Conservation (phyloP, 177 flowering plant genomes). For the Vitis hybrid region DNA sequence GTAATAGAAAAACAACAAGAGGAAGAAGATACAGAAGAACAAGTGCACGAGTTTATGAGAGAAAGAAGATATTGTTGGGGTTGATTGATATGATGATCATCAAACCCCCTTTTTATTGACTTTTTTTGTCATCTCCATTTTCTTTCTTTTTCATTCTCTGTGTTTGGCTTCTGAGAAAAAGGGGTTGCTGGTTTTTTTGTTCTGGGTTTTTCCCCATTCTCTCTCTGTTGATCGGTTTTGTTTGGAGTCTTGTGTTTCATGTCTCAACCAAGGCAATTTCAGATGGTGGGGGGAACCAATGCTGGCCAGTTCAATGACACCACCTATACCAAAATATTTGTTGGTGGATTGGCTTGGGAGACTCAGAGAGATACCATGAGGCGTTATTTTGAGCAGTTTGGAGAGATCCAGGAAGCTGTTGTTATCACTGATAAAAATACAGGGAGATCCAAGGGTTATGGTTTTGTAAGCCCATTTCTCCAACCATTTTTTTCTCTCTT, state of each 20-base stretch:
- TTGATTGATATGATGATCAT: constrained; percentile 24
- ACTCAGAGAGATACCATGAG: constrained; percentile 66
- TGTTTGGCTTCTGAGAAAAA: not conserved
- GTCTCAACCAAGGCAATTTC: constrained; percentile 56
- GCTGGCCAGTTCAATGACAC: constrained; percentile 44
- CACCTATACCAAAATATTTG: constrained; percentile 60
- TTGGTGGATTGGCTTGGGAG: constrained; percentile 75
- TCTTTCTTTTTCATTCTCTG: constrained; percentile 6
- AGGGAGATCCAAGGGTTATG: constrained; percentile 69
- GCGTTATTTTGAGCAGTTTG: constrained; percentile 67
- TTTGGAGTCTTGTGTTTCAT: constrained; percentile 16
- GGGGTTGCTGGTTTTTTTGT: constrained; percentile 5
- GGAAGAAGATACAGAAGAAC: constrained; percentile 17
- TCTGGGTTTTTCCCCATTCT: constrained; percentile 5
- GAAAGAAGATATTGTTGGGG: constrained; percentile 7
- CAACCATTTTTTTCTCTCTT: not conserved
- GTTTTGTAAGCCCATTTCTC: constrained; percentile 48
- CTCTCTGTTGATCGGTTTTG: not conserved
- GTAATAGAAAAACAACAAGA: constrained; percentile 16
- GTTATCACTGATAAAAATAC: constrained; percentile 63
- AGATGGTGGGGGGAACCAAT: constrained; percentile 41
- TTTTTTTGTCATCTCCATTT: not conserved
- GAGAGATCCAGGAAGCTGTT: constrained; percentile 63
- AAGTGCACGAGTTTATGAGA: constrained; percentile 18
- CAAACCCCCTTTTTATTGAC: constrained; percentile 12